A percentile compares a stretch with the other conserved stretches of the same genome.
Conservation (phyloP, 345 rosid genomes). For the Populus pruinosa region DNA sequence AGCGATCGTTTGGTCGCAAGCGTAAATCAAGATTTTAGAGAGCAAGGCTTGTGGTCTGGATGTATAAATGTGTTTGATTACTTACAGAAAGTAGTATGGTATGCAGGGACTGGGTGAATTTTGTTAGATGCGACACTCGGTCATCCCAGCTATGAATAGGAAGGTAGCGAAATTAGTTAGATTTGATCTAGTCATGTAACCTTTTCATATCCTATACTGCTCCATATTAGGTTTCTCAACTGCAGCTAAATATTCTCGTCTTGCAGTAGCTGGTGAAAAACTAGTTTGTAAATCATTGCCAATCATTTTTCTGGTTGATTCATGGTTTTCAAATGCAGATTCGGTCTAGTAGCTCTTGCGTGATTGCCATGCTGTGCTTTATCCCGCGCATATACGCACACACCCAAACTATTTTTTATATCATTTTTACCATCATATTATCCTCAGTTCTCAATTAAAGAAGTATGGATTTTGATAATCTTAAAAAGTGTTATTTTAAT, state of each 20-base stretch:
- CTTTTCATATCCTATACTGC: not conserved
- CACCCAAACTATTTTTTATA: too few species aligned
- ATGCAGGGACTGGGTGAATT: constrained; percentile 56
- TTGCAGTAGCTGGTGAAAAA: too few species aligned
- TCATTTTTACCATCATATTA: too few species aligned
- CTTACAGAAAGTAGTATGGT: constrained; percentile 14
- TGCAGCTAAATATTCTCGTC: not conserved
- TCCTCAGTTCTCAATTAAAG: too few species aligned
- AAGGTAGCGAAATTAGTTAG: not conserved
- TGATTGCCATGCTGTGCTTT: too few species aligned
- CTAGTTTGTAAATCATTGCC: too few species aligned
- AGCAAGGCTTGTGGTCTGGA: not conserved
- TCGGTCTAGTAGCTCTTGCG: too few species aligned
- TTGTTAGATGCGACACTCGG: constrained; percentile 63
- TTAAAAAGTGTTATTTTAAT: too few species aligned
- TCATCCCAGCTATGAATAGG: constrained; percentile 25
- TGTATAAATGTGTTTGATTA: constrained; percentile 16
- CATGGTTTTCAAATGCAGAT: too few species aligned
- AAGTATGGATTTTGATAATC: too few species aligned
- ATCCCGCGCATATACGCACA: too few species aligned
- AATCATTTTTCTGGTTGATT: too few species aligned
- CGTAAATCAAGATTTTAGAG: constrained; percentile 40
- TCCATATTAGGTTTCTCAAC: not conserved
- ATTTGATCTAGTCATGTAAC: not conserved
- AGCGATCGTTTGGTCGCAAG: constrained; percentile 53